Conservation (phyloP, 495 filamentous ascomycete species). For the Trichocladium uniseriatum region DNA sequence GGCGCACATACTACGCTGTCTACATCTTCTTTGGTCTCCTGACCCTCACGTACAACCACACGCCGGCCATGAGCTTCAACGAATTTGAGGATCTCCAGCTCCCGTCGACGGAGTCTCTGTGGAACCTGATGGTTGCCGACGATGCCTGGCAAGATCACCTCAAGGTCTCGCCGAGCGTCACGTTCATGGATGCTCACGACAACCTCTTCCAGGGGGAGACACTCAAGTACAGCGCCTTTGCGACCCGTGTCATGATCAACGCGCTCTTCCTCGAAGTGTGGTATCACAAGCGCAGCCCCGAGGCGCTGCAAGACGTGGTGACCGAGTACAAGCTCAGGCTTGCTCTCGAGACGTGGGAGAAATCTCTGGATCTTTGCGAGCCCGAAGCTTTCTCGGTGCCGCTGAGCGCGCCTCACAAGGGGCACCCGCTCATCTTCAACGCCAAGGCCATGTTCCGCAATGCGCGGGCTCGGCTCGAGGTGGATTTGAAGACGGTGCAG, state of each 20-base stretch:
- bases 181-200: conserved; percentile 89
- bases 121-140: conserved; percentile 77
- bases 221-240: conserved; percentile 91
- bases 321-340: conserved; percentile 97
- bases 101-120: conserved; percentile 87
- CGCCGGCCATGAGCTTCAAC: conserved; percentile 91
- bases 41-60: conserved; percentile 95
- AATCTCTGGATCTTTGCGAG: conserved; percentile 87
- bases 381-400: conserved; percentile 84
- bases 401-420: conserved; percentile 89
- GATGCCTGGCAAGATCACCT: conserved; percentile 79
- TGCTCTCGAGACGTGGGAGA: conserved; percentile 96
- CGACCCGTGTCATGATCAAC: conserved; percentile 97
- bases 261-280: conserved; percentile 97
- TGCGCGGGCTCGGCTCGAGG: conserved; percentile 82
- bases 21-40: conserved; percentile 98
- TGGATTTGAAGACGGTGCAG: conserved; percentile 90
- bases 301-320: conserved; percentile 90
- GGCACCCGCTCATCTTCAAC: conserved; percentile 98
- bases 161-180: conserved; percentile 58
- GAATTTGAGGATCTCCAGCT: conserved; percentile 91
- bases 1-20: conserved; percentile 96
- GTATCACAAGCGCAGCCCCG: conserved; percentile 96
- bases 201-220: conserved; percentile 89
- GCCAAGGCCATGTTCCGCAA: conserved; percentile 97